Base-by-base conservation (phyloP, 2,329 filamentous ascomycete species). In the Emergomyces africanus region DNA sequence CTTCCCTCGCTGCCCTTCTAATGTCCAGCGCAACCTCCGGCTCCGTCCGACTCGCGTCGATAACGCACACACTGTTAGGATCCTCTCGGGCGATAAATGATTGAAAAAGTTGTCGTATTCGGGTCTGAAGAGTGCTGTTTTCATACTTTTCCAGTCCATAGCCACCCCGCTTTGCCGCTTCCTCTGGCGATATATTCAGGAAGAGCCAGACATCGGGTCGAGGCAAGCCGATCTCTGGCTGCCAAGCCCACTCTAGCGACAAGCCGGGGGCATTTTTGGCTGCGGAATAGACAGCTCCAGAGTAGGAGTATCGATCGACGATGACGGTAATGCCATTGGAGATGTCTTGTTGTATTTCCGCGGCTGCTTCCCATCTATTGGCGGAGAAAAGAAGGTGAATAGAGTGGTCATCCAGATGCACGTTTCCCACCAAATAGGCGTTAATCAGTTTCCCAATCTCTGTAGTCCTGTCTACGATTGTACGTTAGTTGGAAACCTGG, bases 281-380 rank as follows among this genome's bases (percentile, higher is more conserved):
- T 0, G 90, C 89, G 28, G 86, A 90, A 76, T 97, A 99, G 55
- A 96, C 90, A 60, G 91, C 88, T 58, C 94, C 94, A 23, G 88
- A 94, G 77, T 96, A 92, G 71, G 95, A 95, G 76, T 97, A 99
- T 54, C 94, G 85, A 73, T 99, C 94, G 65, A 92, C 85, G 44
- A 99, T 78, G 37, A 99, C 80, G 0, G 84, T 94, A 23, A 80
- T 85, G 9, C 92, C 91, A 1, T 77, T 72, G 0, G 77, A 74
- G 5, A 96, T 77, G 57, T 77, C 72, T 42, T 70, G 61, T 39
- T 72, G 67, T 41, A 79, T 78, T 49, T 67, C 67, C 33, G 69
- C 68, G 15, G 75, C 73, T 46, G 77, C 72, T 69, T 96, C 91
- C 91, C 91, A 96, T 54, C 91, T 81, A 71, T 96, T 96, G 10